These are phyloP conservation scores for Trichoderma aggressivum DNA, from an alignment of 2,329 filamentous ascomycete species.

Conservation along the genomic window DNA sequence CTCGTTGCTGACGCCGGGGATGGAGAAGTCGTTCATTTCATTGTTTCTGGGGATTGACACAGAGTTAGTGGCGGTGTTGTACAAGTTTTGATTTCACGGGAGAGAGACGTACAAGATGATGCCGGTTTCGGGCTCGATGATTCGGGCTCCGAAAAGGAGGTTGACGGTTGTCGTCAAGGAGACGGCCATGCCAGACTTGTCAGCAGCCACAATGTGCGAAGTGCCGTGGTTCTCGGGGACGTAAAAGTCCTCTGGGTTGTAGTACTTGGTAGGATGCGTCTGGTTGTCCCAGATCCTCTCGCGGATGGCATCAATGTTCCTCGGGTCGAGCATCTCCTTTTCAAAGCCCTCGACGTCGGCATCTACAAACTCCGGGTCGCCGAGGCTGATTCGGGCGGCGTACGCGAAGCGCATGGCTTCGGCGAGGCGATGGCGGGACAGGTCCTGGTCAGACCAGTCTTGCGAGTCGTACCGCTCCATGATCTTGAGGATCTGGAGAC, in stretches of 20 bases:
- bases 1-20: constrained; percentile 71
- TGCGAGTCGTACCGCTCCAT: constrained; percentile 69
- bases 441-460: constrained; percentile 52
- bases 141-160: constrained; percentile 73
- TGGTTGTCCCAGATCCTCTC: constrained; percentile 65
- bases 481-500: constrained; percentile 73
- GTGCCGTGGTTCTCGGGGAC: constrained; percentile 69
- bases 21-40: constrained; percentile 79
- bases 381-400: constrained; percentile 71
- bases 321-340: constrained; percentile 60
- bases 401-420: constrained; percentile 92
- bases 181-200: constrained; percentile 70
- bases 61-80: not conserved
- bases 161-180: constrained; percentile 87
- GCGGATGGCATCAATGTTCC: constrained; percentile 58
- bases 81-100: not conserved
- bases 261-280: constrained; percentile 70
- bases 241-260: constrained; percentile 67
- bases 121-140: constrained; percentile 79
- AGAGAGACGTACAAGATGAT: constrained; percentile 59
- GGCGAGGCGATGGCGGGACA: constrained; percentile 77
- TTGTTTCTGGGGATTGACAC: constrained; percentile 44
- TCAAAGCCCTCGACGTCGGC: constrained; percentile 61
- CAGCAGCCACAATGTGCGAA: constrained; percentile 69
- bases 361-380: constrained; percentile 73